Evolutionary conservation across 2,329 filamentous ascomycete species (phyloP), one percentile per base, ranked within the genome.

Genomic region (Atkinsonella texensis): DNA sequence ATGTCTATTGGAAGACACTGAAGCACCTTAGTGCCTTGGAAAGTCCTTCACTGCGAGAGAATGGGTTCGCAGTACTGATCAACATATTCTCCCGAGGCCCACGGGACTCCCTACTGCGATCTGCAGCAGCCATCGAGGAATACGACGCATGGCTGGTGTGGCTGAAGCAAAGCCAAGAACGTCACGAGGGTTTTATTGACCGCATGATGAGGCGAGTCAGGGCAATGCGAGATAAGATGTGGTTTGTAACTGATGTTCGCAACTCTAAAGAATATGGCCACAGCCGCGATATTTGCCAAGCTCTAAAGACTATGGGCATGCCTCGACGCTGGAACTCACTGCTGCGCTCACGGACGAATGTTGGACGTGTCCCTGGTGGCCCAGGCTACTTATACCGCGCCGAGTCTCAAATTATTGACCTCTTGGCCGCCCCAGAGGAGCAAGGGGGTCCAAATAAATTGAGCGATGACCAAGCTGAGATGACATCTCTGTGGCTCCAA

Each of bases 401-500:
- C 0, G 89, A 95, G 66, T 83, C 85, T 7, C 89, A 95, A 63
- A 81, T 93, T 44, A 81, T 96, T 65, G 89, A 95, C 55, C 78
- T 95, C 12, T 77, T 97, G 63, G 89, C 90, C 32, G 89, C 89
- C 5, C 75, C 80, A 0, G 83, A 85, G 52, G 87, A 87, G 50
- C 87, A 95, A 59, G 91, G 90, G 12, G 91, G 93, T 0, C 88
- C 89, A 0, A 95, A 94, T 66, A 98, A 98, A 66, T 76, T 98
- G 12, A 90, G 88, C n/a, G 91, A 97, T 63, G 89, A 95, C 51
- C 93, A 97, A 65, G 84, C 90, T 0, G 88, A 94, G 49, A 83
- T 89, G 57, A 95, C 89, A 0, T 73, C 79, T 18, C 80, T 82
- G 52, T 98, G 91, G 89, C 74, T 97, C 50, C 81, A 85, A 47